These are phyloP conservation scores for Leucoagaricus sp. DNA, from an alignment of 1,284 basidiomycete genomes.

Conservation along the genomic window DNA sequence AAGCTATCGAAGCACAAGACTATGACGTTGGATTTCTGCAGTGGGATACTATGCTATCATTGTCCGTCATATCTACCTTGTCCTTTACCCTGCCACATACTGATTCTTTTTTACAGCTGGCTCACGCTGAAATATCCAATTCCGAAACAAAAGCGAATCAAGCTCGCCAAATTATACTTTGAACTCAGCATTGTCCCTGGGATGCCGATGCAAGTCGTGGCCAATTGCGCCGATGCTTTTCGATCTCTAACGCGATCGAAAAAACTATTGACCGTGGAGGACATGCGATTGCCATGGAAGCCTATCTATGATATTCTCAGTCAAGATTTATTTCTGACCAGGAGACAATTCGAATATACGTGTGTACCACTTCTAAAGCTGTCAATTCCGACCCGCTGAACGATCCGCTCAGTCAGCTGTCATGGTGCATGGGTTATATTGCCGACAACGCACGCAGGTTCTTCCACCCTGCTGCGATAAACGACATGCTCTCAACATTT, in stretches of 20 bases:
- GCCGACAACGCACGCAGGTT: constrained; percentile 84
- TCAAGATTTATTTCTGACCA: constrained; percentile 82
- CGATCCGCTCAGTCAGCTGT: constrained; percentile 57
- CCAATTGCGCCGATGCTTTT: constrained; percentile 59
- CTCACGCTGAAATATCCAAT: constrained; percentile 83
- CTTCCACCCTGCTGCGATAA: constrained; percentile 87
- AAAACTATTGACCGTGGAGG: constrained; percentile 75
- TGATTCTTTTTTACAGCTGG: constrained; percentile 56
- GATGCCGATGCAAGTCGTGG: constrained; percentile 60
- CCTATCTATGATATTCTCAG: constrained; percentile 82
- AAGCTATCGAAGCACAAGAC: constrained; percentile 81
- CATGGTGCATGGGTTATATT: constrained; percentile 85
- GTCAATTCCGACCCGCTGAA: constrained; percentile 7
- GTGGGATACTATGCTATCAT: constrained; percentile 77
- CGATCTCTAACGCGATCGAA: constrained; percentile 63
- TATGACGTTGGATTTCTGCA: constrained; percentile 76
- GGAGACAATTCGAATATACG: constrained; percentile 83
- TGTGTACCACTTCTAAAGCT: constrained; percentile 33
- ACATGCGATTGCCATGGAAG: constrained; percentile 88
- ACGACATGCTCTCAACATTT: constrained; percentile 88
- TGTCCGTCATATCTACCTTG: constrained; percentile 47
- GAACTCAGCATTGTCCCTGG: constrained; percentile 62
- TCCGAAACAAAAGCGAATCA: constrained; percentile 77
- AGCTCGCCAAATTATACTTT: constrained; percentile 83
- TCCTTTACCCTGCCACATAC: constrained; percentile 3